Percentiles rank a stretch among this genome's conserved stretches.
Conservation (phyloP, 805 yeast species). For the Metschnikowia aberdeeniae region DNA sequence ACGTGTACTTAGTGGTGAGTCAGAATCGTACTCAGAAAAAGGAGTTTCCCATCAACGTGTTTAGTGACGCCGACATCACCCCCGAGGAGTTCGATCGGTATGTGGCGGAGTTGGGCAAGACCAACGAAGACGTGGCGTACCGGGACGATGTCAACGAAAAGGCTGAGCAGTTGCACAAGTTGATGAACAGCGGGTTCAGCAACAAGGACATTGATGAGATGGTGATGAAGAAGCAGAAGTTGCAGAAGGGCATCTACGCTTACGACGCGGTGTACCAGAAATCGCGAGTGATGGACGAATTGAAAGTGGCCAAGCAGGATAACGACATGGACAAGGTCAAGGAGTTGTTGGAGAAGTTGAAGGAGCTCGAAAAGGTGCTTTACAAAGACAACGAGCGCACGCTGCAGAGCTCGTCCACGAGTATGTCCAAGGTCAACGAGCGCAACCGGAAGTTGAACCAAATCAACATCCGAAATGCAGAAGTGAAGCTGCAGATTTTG, state of each 20-base stretch:
- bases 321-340: slow-evolving; percentile 34
- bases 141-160: slow-evolving; percentile 62
- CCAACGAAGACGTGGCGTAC: slow-evolving; percentile 57
- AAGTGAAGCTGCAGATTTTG: slow-evolving; percentile 55
- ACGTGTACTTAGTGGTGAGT: slow-evolving; percentile 62
- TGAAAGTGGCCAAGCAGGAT: slow-evolving; percentile 68
- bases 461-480: slow-evolving; percentile 75
- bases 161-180: slow-evolving; percentile 53
- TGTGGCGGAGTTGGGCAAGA: slow-evolving; percentile 53
- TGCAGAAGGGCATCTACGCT: slow-evolving; percentile 44
- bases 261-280: slow-evolving; percentile 71
- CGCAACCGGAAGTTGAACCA: slow-evolving; percentile 82
- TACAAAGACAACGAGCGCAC: slow-evolving; percentile 29
- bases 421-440: slow-evolving; percentile 68
- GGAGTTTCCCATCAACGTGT: slow-evolving; percentile 69
- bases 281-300: slow-evolving; percentile 65
- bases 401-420: slow-evolving; percentile 38
- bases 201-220: slow-evolving; percentile 73
- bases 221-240: slow-evolving; percentile 65
- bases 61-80: slow-evolving; percentile 74
- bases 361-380: slow-evolving; percentile 45
- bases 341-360: slow-evolving; percentile 33
- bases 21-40: slow-evolving; percentile 74
- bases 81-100: slow-evolving; percentile 73
- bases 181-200: slow-evolving; percentile 64